These are phyloP conservation scores for Canavalia gladiata DNA, from an alignment of 306 rosid species.

Conservation along the genomic window DNA sequence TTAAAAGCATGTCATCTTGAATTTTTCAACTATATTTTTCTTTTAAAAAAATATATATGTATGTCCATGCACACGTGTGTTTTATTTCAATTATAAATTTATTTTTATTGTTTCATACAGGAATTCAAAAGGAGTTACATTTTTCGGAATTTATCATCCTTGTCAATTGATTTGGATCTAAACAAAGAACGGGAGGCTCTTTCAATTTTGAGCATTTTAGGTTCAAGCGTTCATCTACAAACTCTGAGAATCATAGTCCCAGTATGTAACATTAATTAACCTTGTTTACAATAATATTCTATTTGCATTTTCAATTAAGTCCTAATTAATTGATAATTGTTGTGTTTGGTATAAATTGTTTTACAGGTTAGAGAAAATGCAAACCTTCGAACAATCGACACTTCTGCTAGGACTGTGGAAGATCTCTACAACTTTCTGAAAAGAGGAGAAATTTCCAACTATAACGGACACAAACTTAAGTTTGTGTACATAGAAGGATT, in stretches of 20 bases:
- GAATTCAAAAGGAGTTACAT: not conserved
- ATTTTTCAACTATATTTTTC: too few relatives aligned
- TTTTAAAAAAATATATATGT: too few relatives aligned
- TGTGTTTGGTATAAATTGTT: not conserved
- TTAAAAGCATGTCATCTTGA: not conserved
- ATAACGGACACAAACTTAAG: not conserved
- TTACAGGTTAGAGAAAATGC: not conserved
- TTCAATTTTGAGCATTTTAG: not conserved
- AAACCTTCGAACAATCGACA: too few relatives aligned
- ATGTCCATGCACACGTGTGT: too few relatives aligned
- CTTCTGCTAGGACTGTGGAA: too few relatives aligned
- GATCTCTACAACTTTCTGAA: not conserved
- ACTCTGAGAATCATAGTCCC: not conserved
- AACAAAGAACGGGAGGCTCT: not conserved
- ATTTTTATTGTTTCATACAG: not conserved
- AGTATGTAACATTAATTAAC: not conserved
- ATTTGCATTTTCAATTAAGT: not conserved
- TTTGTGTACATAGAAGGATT: not conserved
- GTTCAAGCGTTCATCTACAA: not conserved
- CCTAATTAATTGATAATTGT: not conserved
- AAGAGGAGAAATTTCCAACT: not conserved
- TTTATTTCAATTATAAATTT: not conserved
- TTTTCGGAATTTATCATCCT: not conserved
- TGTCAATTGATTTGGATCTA: not conserved
- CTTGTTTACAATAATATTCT: not conserved